These are phyloP conservation scores for Puccinellia tenuiflora DNA, from an alignment of 176 grass and related monocot species.

Conservation along the genomic window DNA sequence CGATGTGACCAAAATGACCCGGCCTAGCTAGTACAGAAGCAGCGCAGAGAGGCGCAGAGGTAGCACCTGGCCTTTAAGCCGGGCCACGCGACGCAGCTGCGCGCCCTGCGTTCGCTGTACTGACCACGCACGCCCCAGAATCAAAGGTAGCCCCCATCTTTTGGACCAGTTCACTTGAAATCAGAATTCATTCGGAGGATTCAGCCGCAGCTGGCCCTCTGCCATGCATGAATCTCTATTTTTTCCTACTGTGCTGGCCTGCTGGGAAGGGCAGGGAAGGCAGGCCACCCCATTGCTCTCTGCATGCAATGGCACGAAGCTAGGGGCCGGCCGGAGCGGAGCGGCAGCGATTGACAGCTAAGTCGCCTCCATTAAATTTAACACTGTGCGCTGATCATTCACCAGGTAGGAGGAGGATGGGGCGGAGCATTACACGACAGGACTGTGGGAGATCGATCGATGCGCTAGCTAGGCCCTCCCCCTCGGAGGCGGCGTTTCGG, in stretches of 20 bases:
- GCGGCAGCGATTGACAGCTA: slow-evolving; percentile 41
- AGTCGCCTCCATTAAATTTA: slow-evolving; percentile 37
- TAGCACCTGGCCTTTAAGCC: slow-evolving; percentile 3
- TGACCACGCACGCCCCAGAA: background rate
- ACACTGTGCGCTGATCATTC: slow-evolving; percentile 14
- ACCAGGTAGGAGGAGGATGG: slow-evolving; percentile 5
- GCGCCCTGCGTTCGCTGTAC: background rate
- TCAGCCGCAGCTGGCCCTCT: background rate
- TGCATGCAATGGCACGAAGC: background rate
- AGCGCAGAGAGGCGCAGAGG: background rate
- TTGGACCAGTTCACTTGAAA: slow-evolving; percentile 6
- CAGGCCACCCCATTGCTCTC: background rate
- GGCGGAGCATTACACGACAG: slow-evolving; percentile 31
- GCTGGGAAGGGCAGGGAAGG: background rate
- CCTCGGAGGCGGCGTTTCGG: no score
- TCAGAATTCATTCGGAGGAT: background rate
- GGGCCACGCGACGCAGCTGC: background rate
- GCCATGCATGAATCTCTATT: background rate
- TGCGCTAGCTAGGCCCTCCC: slow-evolving; percentile 3
- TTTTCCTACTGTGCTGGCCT: background rate
- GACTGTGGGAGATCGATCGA: slow-evolving; percentile 12
- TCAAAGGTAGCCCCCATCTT: background rate
- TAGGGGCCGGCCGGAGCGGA: background rate
- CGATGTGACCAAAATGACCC: background rate
- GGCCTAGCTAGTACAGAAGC: background rate